These are phyloP conservation scores for Candida orba DNA, from an alignment of 805 yeast species.

Conservation along the genomic window DNA sequence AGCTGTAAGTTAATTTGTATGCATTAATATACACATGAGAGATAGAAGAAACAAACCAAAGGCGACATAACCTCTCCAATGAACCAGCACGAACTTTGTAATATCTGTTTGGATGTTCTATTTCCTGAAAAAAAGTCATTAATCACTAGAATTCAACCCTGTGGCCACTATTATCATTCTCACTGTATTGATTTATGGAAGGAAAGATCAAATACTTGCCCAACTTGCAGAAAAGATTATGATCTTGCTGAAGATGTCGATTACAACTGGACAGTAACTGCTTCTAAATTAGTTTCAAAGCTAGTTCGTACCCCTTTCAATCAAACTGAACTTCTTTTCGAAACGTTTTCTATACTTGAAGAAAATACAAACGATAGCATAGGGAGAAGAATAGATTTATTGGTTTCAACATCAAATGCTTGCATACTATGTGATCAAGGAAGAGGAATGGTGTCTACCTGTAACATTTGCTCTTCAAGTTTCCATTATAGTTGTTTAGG, in stretches of 20 bases:
- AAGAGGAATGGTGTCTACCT: constrained; percentile 15
- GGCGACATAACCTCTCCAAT: not conserved
- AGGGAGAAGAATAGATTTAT: constrained; percentile 14
- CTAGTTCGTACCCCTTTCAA: constrained; percentile 4
- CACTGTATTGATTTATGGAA: constrained; percentile 54
- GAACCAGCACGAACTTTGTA: constrained; percentile 32
- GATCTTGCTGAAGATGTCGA: constrained; percentile 29
- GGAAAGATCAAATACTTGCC: constrained; percentile 49
- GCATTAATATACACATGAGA: too few species aligned
- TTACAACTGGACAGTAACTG: constrained; percentile 11
- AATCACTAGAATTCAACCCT: constrained; percentile 32
- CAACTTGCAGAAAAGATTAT: constrained; percentile 49
- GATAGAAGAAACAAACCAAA: too few species aligned
- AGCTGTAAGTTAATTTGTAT: too few species aligned
- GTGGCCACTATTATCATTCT: constrained; percentile 51
- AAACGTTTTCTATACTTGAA: constrained; percentile 4
- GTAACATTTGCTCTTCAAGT: constrained; percentile 30
- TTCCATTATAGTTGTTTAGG: constrained; percentile 39
- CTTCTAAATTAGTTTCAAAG: constrained; percentile 9
- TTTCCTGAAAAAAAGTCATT: constrained; percentile 14
- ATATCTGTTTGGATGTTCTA: constrained; percentile 50
- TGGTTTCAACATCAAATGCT: constrained; percentile 17
- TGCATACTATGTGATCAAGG: constrained; percentile 20
- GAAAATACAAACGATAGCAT: constrained; percentile 6
- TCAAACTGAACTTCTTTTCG: constrained; percentile 12